Evolutionary conservation across 2,329 filamentous ascomycete genomes (phyloP).

Genomic region (Parafenestella ontariensis): DNA sequence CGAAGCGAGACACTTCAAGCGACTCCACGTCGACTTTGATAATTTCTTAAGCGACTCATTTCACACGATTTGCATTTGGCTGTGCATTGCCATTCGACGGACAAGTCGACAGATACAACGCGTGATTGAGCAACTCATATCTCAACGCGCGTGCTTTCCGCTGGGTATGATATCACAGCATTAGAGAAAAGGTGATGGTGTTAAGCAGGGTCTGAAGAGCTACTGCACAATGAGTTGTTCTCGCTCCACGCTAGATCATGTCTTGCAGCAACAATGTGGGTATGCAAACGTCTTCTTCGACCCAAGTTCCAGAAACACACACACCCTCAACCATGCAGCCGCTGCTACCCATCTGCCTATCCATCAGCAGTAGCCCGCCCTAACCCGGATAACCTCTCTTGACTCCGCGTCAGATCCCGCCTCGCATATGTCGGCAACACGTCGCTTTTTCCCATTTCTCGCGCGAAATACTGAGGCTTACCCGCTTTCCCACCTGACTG

Average conservation of each 20-base stretch:
- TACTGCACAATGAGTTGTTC: conserved; percentile 23
- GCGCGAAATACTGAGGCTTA: conserved; percentile 4
- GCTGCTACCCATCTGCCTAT: background rate
- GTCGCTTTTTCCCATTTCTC: background rate
- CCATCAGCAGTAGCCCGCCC: background rate
- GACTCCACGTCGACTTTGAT: conserved; percentile 11
- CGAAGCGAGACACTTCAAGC: conserved; percentile 20
- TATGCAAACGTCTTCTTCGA: conserved; percentile 10
- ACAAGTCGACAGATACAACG: background rate
- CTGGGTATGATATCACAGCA: conserved; percentile 8
- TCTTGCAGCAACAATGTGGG: conserved; percentile 11
- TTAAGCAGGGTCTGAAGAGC: conserved; percentile 6
- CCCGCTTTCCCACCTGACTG: conserved; percentile 12
- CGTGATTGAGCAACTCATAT: background rate
- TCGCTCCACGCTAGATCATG: conserved; percentile 15
- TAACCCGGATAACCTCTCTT: background rate
- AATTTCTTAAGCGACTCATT: background rate
- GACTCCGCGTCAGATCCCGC: background rate
- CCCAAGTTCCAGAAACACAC: conserved; percentile 7
- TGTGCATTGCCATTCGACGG: conserved; percentile 6
- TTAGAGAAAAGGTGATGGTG: conserved; percentile 1
- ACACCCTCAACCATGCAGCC: conserved; percentile 1
- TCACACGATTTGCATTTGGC: too few relatives aligned
- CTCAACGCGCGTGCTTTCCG: background rate
- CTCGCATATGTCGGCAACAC: background rate